Conservation (phyloP, 805 yeast genomes). For the Pichia thaimueangensis region DNA sequence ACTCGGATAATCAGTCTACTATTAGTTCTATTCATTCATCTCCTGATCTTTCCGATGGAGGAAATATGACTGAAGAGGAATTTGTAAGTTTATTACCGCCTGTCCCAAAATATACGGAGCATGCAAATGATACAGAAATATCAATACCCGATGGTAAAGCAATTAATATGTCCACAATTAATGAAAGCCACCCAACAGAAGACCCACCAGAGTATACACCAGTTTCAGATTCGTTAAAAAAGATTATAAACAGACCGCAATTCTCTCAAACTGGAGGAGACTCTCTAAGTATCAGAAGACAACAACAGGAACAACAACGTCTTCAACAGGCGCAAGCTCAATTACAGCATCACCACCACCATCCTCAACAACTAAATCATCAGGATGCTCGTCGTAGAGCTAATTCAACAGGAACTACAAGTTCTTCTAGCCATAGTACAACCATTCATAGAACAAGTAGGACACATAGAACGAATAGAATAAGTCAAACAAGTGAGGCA, state of each 20-base stretch:
- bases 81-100: conserved; percentile 23
- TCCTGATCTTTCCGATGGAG: not conserved
- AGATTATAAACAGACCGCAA: conserved; percentile 20
- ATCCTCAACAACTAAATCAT: not conserved
- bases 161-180: conserved; percentile 22
- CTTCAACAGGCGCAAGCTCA: not conserved
- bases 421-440: too few relatives aligned
- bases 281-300: not conserved
- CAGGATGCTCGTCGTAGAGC: not conserved
- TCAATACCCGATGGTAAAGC: conserved; percentile 24
- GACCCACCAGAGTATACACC: conserved; percentile 35
- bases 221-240: conserved; percentile 22
- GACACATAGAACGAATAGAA: too few relatives aligned
- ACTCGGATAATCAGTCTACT: conserved; percentile 1
- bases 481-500: too few relatives aligned
- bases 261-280: conserved; percentile 27
- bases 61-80: conserved; percentile 18
- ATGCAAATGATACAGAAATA: conserved; percentile 23
- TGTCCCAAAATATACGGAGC: conserved; percentile 26
- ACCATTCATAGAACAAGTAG: too few relatives aligned
- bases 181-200: conserved; percentile 22
- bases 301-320: conserved; percentile 2
- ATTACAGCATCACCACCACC: not conserved
- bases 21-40: conserved; percentile 3
- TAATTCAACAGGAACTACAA: too few relatives aligned